Percentiles rank a stretch among this genome's conserved stretches.
Conservation (phyloP, 2,329 filamentous ascomycete genomes). For the Plenodomus lindquistii region DNA sequence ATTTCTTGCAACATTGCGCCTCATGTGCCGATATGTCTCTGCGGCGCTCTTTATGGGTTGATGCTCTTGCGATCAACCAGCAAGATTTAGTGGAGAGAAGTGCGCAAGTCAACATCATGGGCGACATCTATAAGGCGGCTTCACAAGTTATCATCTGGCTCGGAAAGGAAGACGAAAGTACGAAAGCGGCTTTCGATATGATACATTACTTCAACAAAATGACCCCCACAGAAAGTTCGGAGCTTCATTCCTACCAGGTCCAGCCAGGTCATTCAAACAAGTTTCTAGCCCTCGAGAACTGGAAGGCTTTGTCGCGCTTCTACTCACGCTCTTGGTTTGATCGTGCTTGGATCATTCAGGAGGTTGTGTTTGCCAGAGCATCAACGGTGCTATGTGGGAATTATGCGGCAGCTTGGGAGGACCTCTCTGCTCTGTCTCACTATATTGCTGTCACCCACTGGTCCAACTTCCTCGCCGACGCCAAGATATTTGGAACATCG, state of each 20-base stretch:
- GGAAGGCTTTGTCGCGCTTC: constrained; percentile 10
- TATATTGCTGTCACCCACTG: constrained; percentile 14
- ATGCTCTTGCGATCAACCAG: constrained; percentile 21
- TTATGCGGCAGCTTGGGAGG: constrained; percentile 9
- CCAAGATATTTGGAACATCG: background rate
- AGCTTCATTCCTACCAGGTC: constrained; percentile 6
- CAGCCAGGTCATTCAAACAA: background rate
- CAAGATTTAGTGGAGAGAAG: constrained; percentile 6
- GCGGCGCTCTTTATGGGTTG: constrained; percentile 12
- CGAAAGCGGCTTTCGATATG: constrained; percentile 9
- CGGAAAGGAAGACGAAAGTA: constrained; percentile 11
- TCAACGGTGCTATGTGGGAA: constrained; percentile 12
- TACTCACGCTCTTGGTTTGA: constrained; percentile 16
- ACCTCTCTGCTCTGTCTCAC: constrained; percentile 3
- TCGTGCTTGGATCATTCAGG: constrained; percentile 18
- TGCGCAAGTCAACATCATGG: constrained; percentile 15
- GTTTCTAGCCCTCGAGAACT: constrained; percentile 2
- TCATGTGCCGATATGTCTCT: background rate
- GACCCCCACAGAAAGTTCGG: background rate
- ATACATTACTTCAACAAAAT: constrained; percentile 1
- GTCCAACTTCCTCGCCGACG: constrained; percentile 2
- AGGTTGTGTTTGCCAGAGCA: constrained; percentile 12
- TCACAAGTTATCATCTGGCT: constrained; percentile 17
- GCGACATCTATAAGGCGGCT: constrained; percentile 11
- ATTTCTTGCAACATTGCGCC: constrained; percentile 12